Percentiles rank a stretch among this genome's conserved stretches.
Conservation (phyloP, 2,329 filamentous ascomycete genomes). For the Xylaria sp. region DNA sequence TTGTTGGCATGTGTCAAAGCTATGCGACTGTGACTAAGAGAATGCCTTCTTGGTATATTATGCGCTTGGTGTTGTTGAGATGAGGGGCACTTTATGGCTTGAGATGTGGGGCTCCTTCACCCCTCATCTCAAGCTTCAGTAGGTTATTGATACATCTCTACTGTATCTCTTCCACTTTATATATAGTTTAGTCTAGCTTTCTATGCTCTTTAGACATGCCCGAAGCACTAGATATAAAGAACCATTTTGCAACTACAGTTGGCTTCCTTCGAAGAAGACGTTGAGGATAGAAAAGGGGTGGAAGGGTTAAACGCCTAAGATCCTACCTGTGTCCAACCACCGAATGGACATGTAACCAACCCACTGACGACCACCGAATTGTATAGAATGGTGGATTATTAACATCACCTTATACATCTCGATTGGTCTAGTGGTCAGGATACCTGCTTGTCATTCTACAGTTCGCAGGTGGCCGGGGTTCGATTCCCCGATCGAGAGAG, state of each 20-base stretch:
- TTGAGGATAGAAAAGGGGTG: not conserved
- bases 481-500: constrained; percentile 51
- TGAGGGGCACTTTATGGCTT: constrained; percentile 23
- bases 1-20: constrained; percentile 25
- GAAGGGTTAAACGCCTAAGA: no score
- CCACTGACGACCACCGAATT: no score
- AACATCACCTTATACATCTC: constrained; percentile 27
- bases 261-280: not conserved
- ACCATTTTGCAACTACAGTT: not conserved
- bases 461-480: constrained; percentile 48
- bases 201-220: not conserved
- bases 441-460: constrained; percentile 43
- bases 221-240: not conserved
- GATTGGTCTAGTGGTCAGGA: constrained; percentile 48
- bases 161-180: not conserved
- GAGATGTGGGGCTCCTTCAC: constrained; percentile 28
- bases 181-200: not conserved
- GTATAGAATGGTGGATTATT: no score
- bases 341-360: no score
- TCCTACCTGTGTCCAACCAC: no score
- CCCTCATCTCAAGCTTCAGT: not conserved
- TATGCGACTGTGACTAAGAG: constrained; percentile 27
- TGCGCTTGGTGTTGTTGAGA: not conserved
- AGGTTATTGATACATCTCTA: not conserved
- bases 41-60: not conserved